Evolutionary conservation across 257 asterid genomes (phyloP).

Genomic region (Solanum virginianum): DNA sequence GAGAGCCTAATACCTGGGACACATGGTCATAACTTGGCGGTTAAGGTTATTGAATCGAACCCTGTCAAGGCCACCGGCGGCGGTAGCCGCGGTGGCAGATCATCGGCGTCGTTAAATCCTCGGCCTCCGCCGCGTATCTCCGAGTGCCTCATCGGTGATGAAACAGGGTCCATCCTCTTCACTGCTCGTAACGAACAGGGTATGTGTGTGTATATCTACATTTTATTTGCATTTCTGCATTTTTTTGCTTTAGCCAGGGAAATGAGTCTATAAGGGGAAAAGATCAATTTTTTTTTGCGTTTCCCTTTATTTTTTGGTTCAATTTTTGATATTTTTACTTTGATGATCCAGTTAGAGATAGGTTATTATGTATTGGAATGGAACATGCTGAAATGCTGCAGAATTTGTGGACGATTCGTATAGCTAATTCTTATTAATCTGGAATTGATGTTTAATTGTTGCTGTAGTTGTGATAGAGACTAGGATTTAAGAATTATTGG

Average conservation of each 20-base stretch:
- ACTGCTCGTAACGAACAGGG: constrained; percentile 33
- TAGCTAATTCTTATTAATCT: neutral
- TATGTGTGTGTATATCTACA: neutral
- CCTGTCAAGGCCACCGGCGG: constrained; percentile 9
- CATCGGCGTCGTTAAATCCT: constrained; percentile 8
- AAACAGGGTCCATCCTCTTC: constrained; percentile 21
- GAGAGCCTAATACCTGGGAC: constrained; percentile 29
- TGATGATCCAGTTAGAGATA: neutral
- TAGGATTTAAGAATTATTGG: neutral
- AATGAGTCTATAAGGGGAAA: neutral
- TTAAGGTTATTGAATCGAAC: constrained; percentile 26
- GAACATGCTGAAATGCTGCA: neutral
- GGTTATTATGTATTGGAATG: neutral
- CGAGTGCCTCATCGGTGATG: constrained; percentile 33
- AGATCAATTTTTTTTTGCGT: neutral
- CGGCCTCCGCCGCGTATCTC: constrained; percentile 14
- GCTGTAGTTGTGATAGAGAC: neutral
- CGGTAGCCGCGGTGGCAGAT: neutral
- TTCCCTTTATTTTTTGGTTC: neutral
- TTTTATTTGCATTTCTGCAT: neutral
- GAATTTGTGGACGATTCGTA: neutral
- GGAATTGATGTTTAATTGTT: neutral
- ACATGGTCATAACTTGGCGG: constrained; percentile 27
- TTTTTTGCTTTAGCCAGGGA: neutral
- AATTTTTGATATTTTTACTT: neutral